Conservation (phyloP, 345 rosid genomes). For the Camelina neglecta region DNA sequence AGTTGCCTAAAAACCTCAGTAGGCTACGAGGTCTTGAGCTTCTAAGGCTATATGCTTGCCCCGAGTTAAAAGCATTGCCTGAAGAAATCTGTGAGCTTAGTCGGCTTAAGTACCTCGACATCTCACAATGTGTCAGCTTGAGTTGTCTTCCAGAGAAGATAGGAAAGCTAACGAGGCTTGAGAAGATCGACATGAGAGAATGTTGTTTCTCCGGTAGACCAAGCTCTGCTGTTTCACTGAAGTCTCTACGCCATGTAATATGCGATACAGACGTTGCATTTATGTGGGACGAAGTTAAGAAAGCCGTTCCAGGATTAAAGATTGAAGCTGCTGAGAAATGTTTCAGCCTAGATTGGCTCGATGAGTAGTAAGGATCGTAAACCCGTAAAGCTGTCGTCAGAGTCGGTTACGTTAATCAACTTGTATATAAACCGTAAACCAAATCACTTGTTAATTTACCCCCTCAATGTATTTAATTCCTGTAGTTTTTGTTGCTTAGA, state of each 20-base stretch:
- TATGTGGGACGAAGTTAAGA: slow-evolving; percentile 60
- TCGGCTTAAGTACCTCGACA: slow-evolving; percentile 67
- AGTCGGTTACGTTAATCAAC: neutral
- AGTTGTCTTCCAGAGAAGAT: slow-evolving; percentile 64
- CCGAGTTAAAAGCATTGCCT: slow-evolving; percentile 62
- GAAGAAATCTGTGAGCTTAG: slow-evolving; percentile 57
- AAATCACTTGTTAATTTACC: no score
- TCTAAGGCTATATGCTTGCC: slow-evolving; percentile 82
- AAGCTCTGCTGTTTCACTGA: slow-evolving; percentile 51
- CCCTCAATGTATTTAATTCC: no score
- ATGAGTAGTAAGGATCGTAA: slow-evolving; percentile 44
- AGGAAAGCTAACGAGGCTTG: slow-evolving; percentile 57
- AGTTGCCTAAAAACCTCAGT: slow-evolving; percentile 61
- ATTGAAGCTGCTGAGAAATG: slow-evolving; percentile 71
- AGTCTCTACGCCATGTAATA: slow-evolving; percentile 61
- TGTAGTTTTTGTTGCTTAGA: no score
- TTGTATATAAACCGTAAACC: neutral
- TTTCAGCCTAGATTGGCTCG: slow-evolving; percentile 73
- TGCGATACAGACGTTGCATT: slow-evolving; percentile 77
- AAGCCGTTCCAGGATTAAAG: slow-evolving; percentile 49
- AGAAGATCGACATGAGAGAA: slow-evolving; percentile 96
- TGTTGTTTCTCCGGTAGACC: slow-evolving; percentile 58
- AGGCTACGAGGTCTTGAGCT: slow-evolving; percentile 55
- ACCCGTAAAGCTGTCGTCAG: slow-evolving; percentile 1
- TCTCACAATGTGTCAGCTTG: slow-evolving; percentile 76